Evolutionary conservation across 2,329 filamentous ascomycete species (phyloP).

Genomic region (Monosporascus ibericus): DNA sequence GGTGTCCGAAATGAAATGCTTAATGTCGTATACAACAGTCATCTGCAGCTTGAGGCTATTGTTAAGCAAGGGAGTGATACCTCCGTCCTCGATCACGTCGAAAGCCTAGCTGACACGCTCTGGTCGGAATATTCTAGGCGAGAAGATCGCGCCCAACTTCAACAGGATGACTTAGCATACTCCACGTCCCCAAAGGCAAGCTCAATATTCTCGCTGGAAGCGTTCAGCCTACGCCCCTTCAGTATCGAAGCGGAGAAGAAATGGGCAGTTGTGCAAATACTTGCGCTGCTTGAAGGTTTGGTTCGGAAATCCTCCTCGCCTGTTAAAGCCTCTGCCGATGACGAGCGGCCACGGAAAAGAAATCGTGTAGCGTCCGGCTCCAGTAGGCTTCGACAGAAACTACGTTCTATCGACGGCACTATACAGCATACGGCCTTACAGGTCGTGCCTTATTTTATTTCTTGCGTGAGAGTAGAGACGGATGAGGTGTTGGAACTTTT

Average conservation of each 20-base stretch:
- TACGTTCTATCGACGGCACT: slow-evolving; percentile 38
- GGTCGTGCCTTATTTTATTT: slow-evolving; percentile 50
- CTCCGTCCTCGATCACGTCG: slow-evolving; percentile 42
- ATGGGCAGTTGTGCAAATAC: slow-evolving; percentile 53
- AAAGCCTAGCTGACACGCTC: slow-evolving; percentile 64
- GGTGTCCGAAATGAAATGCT: slow-evolving; percentile 72
- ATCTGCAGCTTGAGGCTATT: slow-evolving; percentile 56
- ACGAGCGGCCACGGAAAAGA: slow-evolving; percentile 47
- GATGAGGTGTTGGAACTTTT: slow-evolving; percentile 53
- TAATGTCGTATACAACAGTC: slow-evolving; percentile 60
- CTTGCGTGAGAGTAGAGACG: slow-evolving; percentile 35
- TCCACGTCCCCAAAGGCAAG: slow-evolving; percentile 35
- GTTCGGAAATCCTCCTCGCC: slow-evolving; percentile 25
- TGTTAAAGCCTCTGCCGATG: slow-evolving; percentile 14
- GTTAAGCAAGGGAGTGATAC: slow-evolving; percentile 35
- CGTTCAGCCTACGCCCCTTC: slow-evolving; percentile 49
- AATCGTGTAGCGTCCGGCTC: slow-evolving; percentile 36
- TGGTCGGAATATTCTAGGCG: slow-evolving; percentile 72
- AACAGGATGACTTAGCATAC: slow-evolving; percentile 70
- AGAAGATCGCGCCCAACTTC: slow-evolving; percentile 64
- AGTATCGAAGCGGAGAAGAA: slow-evolving; percentile 50
- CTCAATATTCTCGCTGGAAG: slow-evolving; percentile 39
- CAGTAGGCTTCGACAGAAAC: slow-evolving; percentile 42
- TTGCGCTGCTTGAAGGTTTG: slow-evolving; percentile 52
- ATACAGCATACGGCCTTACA: slow-evolving; percentile 49